Percentiles rank a stretch among this genome's conserved stretches.
Conservation (phyloP, 331 rosid genomes). For the Erythrophleum ivorense region DNA sequence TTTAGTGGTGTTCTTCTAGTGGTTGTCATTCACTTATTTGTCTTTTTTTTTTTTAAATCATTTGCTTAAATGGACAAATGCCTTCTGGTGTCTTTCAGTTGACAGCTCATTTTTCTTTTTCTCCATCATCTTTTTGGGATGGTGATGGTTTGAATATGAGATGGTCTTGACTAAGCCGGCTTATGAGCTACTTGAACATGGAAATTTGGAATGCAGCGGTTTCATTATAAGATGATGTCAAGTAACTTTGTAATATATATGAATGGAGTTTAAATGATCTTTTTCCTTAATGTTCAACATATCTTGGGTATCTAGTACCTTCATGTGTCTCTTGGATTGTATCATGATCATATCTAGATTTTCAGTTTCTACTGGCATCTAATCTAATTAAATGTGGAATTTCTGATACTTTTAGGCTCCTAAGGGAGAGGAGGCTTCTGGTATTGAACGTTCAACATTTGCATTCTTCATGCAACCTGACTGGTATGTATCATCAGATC, state of each 20-base stretch:
- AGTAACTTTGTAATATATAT: neutral
- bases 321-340: conserved; percentile 19
- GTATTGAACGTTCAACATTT: conserved; percentile 86
- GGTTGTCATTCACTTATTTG: neutral
- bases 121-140: conserved; percentile 2
- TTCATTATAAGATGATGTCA: conserved; percentile 14
- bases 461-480: conserved; percentile 97
- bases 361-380: conserved; percentile 25
- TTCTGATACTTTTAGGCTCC: conserved; percentile 66
- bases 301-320: neutral
- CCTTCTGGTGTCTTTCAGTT: conserved; percentile 6
- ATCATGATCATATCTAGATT: conserved; percentile 10
- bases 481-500: conserved; percentile 59
- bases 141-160: conserved; percentile 26
- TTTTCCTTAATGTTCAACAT: neutral
- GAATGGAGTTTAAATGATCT: conserved; percentile 3
- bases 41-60: neutral
- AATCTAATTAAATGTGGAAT: conserved; percentile 5
- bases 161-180: conserved; percentile 12
- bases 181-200: conserved; percentile 2
- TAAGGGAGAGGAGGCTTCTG: conserved; percentile 68
- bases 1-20: neutral
- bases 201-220: conserved; percentile 6
- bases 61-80: conserved; percentile 12
- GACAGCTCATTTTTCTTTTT: neutral